A percentile compares a stretch with the other conserved stretches of the same genome.
phyloP scores from a whole-genome alignment of 345 rosid genomes.

The Eucalyptus cladocalyx region DNA sequence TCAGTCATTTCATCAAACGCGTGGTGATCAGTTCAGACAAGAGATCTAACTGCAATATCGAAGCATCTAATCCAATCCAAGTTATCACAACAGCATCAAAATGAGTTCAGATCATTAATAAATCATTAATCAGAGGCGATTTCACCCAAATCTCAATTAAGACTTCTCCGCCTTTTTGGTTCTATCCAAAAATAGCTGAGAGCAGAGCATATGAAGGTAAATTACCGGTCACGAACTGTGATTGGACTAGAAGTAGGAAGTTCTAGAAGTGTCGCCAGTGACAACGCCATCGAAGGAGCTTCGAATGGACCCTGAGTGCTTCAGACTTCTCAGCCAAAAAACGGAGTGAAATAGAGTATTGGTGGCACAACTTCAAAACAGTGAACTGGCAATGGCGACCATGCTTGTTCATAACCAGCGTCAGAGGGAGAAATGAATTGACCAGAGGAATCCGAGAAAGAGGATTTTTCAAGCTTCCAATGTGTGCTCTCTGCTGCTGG shows the following conservation, averaged over 20 bases:
- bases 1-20: neutral
- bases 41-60: neutral
- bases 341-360: neutral
- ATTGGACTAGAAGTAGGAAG: neutral
- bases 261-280: neutral
- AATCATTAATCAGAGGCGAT: neutral
- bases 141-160: neutral
- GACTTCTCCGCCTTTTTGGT: neutral
- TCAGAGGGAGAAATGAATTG: neutral
- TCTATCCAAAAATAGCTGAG: neutral
- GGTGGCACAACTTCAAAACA: accelerated
- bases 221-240: neutral
- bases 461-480: neutral
- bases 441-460: neutral
- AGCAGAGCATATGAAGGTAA: neutral
- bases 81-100: neutral
- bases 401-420: accelerated
- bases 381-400: neutral
- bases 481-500: neutral
- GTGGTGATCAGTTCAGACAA: neutral
- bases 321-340: neutral
- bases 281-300: accelerated
- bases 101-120: neutral
- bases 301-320: neutral
- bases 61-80: neutral